phyloP scores from a whole-genome alignment of 148 eudicot genomes.

The Spergularia bocconei region DNA sequence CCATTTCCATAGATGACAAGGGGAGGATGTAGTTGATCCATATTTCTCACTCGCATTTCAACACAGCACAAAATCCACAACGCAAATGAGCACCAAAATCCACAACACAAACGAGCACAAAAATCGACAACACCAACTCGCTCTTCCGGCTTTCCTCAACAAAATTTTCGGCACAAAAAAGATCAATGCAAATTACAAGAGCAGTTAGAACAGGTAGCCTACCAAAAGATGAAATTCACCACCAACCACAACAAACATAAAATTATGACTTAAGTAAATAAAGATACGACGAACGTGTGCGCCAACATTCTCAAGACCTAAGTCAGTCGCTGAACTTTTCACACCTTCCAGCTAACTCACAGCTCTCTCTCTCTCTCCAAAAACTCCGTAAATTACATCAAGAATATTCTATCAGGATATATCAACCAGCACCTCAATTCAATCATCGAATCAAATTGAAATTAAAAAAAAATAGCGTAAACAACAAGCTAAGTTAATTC shows the following conservation, averaged over 20 bases:
- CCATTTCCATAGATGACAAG: slow-evolving; percentile 36
- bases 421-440: slow-evolving; percentile 26
- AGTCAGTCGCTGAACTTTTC: slow-evolving; percentile 25
- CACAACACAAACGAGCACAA: too few relatives aligned
- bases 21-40: slow-evolving; percentile 41
- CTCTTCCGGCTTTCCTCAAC: not conserved
- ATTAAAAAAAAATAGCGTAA: not conserved
- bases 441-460: slow-evolving; percentile 8
- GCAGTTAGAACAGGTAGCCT: slow-evolving; percentile 20
- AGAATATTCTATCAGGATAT: not conserved
- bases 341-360: slow-evolving; percentile 32
- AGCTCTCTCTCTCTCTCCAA: slow-evolving; percentile 19
- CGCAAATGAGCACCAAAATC: not conserved
- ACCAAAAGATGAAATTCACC: slow-evolving; percentile 10
- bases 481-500: not conserved
- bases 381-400: not conserved
- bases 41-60: slow-evolving; percentile 16
- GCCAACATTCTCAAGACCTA: slow-evolving; percentile 22
- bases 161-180: not conserved
- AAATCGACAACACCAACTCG: too few relatives aligned
- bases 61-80: slow-evolving; percentile 16
- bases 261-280: slow-evolving; percentile 13
- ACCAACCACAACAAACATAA: not conserved
- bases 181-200: slow-evolving; percentile 8
- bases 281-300: slow-evolving; percentile 28